Evolutionary conservation across 2,329 filamentous ascomycete species (phyloP), one percentile per base, ranked within the genome.

Genomic region (Colletotrichum horii): DNA sequence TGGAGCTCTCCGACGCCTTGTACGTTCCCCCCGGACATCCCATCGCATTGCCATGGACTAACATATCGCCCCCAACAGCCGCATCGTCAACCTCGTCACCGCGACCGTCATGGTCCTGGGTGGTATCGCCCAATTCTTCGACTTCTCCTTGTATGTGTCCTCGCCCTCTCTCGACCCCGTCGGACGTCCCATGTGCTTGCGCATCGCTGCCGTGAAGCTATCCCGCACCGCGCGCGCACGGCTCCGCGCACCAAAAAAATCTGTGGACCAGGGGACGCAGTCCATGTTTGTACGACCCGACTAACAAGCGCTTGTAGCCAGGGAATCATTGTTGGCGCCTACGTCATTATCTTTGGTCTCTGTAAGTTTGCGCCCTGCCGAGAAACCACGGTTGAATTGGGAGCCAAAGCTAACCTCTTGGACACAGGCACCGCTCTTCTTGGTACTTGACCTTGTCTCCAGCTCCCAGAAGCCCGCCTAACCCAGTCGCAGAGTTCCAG

Each of bases 1-100:
- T 98, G 95, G 96, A 98, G 87, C 95, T 96, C 89, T 96, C 95
- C 78, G 95, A 98, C 87, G 93, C 93, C 84, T 97, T 98, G 95
- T 97, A 90, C 88, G 94, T 90, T n/a, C 32, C 55, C 32, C 15
- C 30, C 19, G 30, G 55, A 22, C 48, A 19, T 5, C 32, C 28
- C 36, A 26, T 56, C 38, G 58, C 74, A 62, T 71, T 36, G 30
- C 55, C 70, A 26, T 15, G 22, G 24, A 55, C 75, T 76, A 75
- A 70, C 71, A 36, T 78, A 80, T 77, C 75, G 80, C 76, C 24
- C 43, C 15, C 58, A 60, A 69, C 84, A 98, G 97, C 88, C 97
- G 97, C 83, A 92, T 98, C 83, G 95, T 98, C 85, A 99, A 99
- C 90, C 89, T 99, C 85, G 95, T 89, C 81, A 93, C 97, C 78